phyloP scores from a whole-genome alignment of 139 green algal species.

The Helicosporidium sp. region DNA sequence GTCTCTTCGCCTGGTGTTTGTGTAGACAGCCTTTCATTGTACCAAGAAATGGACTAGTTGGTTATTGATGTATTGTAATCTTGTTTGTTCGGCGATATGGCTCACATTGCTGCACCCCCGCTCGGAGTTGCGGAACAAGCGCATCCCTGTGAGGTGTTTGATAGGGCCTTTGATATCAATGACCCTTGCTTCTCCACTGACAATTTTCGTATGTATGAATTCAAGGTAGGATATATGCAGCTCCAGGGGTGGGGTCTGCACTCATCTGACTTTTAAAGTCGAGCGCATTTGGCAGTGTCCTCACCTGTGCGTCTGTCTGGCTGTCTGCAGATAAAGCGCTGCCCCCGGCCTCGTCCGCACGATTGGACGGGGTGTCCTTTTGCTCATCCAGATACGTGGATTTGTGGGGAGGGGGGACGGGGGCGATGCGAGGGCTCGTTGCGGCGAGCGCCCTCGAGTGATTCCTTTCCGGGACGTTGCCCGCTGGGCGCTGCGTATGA shows the following conservation, averaged over 20 bases:
- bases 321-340: slow-evolving; percentile 26
- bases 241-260: too few species aligned
- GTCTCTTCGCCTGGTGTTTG: too few species aligned
- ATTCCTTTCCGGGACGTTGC: too few species aligned
- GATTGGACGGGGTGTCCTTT: slow-evolving; percentile 39
- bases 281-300: not conserved
- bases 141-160: not conserved
- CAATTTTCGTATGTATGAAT: slow-evolving; percentile 25
- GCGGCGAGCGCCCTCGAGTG: too few species aligned
- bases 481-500: too few species aligned
- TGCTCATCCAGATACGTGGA: not conserved
- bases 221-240: slow-evolving; percentile 14
- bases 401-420: not conserved
- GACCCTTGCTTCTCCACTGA: slow-evolving; percentile 12
- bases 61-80: too few species aligned
- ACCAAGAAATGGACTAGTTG: not conserved
- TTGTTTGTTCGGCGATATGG: too few species aligned
- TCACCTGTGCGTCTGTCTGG: not conserved
- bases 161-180: slow-evolving; percentile 7
- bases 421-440: not conserved
- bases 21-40: too few species aligned
- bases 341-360: slow-evolving; percentile 31
- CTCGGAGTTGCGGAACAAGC: not conserved
- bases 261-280: too few species aligned
- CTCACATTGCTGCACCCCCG: too few species aligned